These are phyloP conservation scores for Plasmopara halstedii DNA, from an alignment of 352 stramenopile genomes.

Conservation along the genomic window DNA sequence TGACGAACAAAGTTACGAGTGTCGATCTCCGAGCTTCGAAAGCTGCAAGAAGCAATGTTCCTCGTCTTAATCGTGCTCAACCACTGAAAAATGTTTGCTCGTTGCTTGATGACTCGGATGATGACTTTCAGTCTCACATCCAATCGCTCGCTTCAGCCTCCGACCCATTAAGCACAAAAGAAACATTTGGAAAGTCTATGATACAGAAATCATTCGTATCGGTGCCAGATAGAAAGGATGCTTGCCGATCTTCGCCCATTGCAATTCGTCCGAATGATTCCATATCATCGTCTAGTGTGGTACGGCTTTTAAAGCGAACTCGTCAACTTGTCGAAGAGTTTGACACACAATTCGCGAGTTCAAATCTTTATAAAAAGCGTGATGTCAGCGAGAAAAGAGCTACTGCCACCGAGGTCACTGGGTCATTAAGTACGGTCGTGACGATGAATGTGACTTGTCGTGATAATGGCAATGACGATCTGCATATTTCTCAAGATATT, in stretches of 20 bases:
- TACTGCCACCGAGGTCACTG: background rate
- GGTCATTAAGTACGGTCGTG: slow-evolving; percentile 6
- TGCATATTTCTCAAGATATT: slow-evolving; percentile 13
- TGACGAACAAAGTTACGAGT: background rate
- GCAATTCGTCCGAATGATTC: slow-evolving; percentile 10
- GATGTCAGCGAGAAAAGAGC: slow-evolving; percentile 1
- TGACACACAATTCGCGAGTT: slow-evolving; percentile 11
- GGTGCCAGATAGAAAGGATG: slow-evolving; percentile 1
- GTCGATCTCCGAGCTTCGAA: background rate
- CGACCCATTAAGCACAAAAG: background rate
- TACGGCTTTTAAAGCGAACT: slow-evolving; percentile 20
- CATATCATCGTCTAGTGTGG: slow-evolving; percentile 15
- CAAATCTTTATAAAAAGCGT: slow-evolving; percentile 1
- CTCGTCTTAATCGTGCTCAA: slow-evolving; percentile 18
- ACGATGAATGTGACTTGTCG: slow-evolving; percentile 21
- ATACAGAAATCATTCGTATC: background rate
- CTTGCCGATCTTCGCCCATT: slow-evolving; percentile 1
- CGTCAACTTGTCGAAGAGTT: slow-evolving; percentile 24
- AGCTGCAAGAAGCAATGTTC: slow-evolving; percentile 3
- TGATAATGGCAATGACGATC: slow-evolving; percentile 9
- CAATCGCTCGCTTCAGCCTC: background rate
- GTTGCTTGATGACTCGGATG: slow-evolving; percentile 41
- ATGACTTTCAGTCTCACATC: slow-evolving; percentile 7
- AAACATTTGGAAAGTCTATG: background rate
- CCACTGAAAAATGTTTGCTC: slow-evolving; percentile 34